Evolutionary conservation across 2,329 filamentous ascomycete species (phyloP), one percentile per base, ranked within the genome.

Genomic region (Chaetomium sp.): DNA sequence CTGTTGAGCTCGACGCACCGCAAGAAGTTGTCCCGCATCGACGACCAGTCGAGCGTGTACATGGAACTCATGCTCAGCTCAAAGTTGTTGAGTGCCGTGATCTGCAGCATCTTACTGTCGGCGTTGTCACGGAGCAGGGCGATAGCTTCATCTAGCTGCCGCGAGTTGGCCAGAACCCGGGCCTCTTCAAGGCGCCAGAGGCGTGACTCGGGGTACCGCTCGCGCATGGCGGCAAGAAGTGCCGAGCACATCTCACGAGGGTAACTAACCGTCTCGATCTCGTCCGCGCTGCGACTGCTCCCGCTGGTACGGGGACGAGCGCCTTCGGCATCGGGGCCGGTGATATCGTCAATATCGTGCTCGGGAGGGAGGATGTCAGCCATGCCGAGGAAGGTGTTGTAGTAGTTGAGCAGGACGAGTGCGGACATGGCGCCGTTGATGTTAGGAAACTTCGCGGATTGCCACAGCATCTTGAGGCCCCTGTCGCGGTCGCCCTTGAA

Each of bases 101-200:
- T 85, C 72, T 97, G 94, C 68, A 90, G 91, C 76, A 97, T 88
- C 56, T 86, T 85, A 52, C 85, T 87, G 62, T 82, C 76, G 36
- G 77, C 74, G 34, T 81, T 81, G 0, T 74, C 74, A 6, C 73
- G 75, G 12, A 95, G 76, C 33, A 91, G 75, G 1, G 79, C 74
- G 41, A 96, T 75, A 0, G 91, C 87, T 36, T 80, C 78, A 35
- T 82, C 75, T 0, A 96, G 74, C 47, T 87, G 73, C 40, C 81
- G 80, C 52, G 86, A 82, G 38, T 84, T 83, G 6, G 86, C 83
- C 34, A 85, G 73, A 76, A 91, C 85, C 33, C 91, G 80, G 0
- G 91, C 88, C 72, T 96, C 89, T 70, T 97, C 92, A 1, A 97
- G 76, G 12, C 87, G 78, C 92, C 92, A 99, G 8, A 97, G 78